phyloP scores from a whole-genome alignment of 2,329 filamentous ascomycete genomes.

The Lachnum nothofagi region DNA sequence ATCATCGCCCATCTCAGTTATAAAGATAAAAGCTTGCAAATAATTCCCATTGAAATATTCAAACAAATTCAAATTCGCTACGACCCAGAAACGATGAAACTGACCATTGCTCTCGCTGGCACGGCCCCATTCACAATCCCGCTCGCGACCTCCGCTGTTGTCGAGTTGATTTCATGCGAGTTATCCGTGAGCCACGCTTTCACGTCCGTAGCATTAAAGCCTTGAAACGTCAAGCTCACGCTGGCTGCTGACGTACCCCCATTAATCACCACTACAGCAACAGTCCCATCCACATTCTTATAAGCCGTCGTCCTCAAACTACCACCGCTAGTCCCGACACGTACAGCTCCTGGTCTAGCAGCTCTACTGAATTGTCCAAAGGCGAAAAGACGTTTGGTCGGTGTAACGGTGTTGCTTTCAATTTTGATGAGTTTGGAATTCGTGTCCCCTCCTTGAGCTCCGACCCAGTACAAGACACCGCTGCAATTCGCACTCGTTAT shows the following conservation, averaged over 20 bases:
- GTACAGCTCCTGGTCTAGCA: conserved; percentile 6
- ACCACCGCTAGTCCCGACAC: conserved; percentile 3
- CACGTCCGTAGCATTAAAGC: conserved; percentile 3
- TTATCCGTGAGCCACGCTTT: conserved; percentile 14
- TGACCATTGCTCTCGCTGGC: conserved; percentile 10
- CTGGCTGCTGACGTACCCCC: conserved; percentile 6
- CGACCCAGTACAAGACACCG: conserved; percentile 48
- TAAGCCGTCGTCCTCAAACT: conserved; percentile 13
- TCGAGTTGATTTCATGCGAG: conserved; percentile 7
- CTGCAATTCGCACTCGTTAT: conserved; percentile 44
- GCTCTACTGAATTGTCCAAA: conserved; percentile 6
- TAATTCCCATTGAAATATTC: too few relatives aligned
- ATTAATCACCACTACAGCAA: conserved; percentile 20
- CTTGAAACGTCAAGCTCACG: conserved; percentile 6
- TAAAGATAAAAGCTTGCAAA: too few relatives aligned
- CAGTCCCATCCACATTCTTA: conserved; percentile 18
- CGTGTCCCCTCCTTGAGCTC: conserved; percentile 2
- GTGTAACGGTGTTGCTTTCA: not conserved
- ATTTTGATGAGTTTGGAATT: not conserved
- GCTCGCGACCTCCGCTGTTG: not conserved
- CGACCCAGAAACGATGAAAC: conserved; percentile 4
- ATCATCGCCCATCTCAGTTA: too few relatives aligned
- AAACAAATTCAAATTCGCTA: too few relatives aligned
- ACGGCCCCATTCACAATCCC: conserved; percentile 7
- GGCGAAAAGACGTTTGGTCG: conserved; percentile 5